Conservation (phyloP, 345 rosid genomes). For the Sonneratia alba region DNA sequence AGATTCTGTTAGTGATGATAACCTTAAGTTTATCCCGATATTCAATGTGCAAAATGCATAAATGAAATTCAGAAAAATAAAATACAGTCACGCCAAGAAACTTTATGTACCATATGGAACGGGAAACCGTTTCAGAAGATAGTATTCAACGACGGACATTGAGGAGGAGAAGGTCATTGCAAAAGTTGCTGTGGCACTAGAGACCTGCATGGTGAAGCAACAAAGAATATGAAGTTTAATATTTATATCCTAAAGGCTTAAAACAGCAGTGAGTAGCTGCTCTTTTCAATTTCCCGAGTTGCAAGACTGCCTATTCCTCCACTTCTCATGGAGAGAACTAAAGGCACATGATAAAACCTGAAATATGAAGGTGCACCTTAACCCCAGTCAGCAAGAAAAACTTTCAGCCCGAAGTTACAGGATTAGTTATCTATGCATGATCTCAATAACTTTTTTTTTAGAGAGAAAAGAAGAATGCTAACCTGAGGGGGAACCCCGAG, state of each 20-base stretch:
- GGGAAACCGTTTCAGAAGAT: constrained; percentile 47
- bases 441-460: neutral
- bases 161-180: constrained; percentile 50
- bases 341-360: neutral
- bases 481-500: constrained; percentile 41
- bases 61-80: no score
- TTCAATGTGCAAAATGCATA: neutral
- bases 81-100: neutral
- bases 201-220: constrained; percentile 23
- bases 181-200: constrained; percentile 50
- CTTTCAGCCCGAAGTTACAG: neutral
- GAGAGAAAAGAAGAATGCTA: neutral
- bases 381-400: neutral
- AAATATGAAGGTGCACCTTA: no score
- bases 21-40: no score
- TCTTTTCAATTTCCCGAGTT: neutral
- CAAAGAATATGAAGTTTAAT: neutral
- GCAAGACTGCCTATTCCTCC: neutral
- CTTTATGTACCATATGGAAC: constrained; percentile 32
- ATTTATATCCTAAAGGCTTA: neutral
- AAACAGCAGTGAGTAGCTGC: neutral
- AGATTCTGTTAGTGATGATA: no score
- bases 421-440: neutral
- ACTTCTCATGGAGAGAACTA: neutral
- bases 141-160: constrained; percentile 51